phyloP scores from a whole-genome alignment of 805 yeast species.

The Candida ovalis region DNA sequence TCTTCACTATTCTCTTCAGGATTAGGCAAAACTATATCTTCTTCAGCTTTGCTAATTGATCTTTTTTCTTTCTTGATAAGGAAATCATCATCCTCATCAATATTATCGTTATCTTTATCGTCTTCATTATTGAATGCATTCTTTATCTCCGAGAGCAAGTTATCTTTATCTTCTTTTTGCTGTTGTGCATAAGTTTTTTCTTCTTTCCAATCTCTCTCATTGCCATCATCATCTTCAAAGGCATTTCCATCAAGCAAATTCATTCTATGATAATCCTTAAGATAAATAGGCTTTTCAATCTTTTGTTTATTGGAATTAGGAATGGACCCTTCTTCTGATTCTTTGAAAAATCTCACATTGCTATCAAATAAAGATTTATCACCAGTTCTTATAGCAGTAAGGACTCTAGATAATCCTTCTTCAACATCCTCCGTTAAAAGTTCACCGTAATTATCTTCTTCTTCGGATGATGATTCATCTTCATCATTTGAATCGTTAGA shows the following conservation, averaged over 20 bases:
- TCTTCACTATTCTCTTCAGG: conserved; percentile 60
- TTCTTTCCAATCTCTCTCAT: conserved; percentile 40
- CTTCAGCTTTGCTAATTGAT: conserved; percentile 23
- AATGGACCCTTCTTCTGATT: conserved; percentile 48
- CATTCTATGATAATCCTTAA: conserved; percentile 91
- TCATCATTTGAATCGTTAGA: conserved; percentile 23
- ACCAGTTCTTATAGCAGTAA: conserved; percentile 63
- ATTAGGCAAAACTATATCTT: conserved; percentile 51
- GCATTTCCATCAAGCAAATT: conserved; percentile 67
- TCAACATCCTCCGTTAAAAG: conserved; percentile 84
- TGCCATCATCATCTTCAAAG: conserved; percentile 51
- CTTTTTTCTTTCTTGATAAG: conserved; percentile 58
- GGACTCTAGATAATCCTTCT: conserved; percentile 66
- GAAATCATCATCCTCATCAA: conserved; percentile 38
- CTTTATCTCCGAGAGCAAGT: conserved; percentile 75
- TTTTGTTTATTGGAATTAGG: not conserved
- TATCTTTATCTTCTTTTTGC: conserved; percentile 69
- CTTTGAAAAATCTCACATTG: conserved; percentile 63
- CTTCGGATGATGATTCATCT: conserved; percentile 49
- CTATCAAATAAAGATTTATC: conserved; percentile 66
- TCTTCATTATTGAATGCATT: conserved; percentile 53
- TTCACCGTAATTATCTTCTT: conserved; percentile 91
- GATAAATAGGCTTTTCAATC: conserved; percentile 64
- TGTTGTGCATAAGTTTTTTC: conserved; percentile 71
- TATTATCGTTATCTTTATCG: conserved; percentile 38